These are phyloP conservation scores for Oropetium thomaeum DNA, from an alignment of 176 grass and related monocot species.

Conservation along the genomic window DNA sequence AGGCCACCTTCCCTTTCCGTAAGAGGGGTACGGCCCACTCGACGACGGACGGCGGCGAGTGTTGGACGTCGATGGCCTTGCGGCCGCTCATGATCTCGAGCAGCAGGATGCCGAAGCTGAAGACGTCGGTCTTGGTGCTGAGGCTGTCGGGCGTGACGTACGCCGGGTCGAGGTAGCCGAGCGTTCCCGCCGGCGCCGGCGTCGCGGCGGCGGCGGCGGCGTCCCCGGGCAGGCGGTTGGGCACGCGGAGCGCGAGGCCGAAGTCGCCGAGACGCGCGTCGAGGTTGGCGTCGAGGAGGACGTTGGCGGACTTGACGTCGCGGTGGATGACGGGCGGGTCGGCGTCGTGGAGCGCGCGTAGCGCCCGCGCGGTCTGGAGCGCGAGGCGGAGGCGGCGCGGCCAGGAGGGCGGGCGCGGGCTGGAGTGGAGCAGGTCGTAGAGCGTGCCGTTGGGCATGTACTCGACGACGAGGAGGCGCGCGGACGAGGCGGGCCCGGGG, in stretches of 20 bases:
- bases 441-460: conserved; percentile 97
- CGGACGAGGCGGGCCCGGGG: conserved; percentile 28
- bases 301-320: conserved; percentile 61
- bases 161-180: conserved; percentile 92
- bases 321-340: conserved; percentile 66
- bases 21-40: conserved; percentile 95
- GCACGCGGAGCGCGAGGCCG: conserved; percentile 67
- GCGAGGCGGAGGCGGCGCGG: conserved; percentile 73
- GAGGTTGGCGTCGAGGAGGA: conserved; percentile 67
- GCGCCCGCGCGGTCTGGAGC: conserved; percentile 75
- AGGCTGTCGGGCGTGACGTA: conserved; percentile 94
- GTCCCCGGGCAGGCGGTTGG: conserved; percentile 16
- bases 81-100: conserved; percentile 97
- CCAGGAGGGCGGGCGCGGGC: conserved; percentile 60
- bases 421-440: conserved; percentile 89
- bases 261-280: conserved; percentile 94
- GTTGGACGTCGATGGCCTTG: conserved; percentile 89
- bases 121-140: conserved; percentile 99
- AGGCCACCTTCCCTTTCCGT: conserved; percentile 62
- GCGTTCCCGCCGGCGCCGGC: conserved; percentile 73
- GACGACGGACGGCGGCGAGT: conserved; percentile 92
- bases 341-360: conserved; percentile 72
- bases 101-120: conserved; percentile 98
- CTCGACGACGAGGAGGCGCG: conserved; percentile 77
- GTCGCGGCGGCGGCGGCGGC: conserved; percentile 14